Evolutionary conservation across 495 filamentous ascomycete species (phyloP).

Genomic region (Aspergillus carlsbadensis): DNA sequence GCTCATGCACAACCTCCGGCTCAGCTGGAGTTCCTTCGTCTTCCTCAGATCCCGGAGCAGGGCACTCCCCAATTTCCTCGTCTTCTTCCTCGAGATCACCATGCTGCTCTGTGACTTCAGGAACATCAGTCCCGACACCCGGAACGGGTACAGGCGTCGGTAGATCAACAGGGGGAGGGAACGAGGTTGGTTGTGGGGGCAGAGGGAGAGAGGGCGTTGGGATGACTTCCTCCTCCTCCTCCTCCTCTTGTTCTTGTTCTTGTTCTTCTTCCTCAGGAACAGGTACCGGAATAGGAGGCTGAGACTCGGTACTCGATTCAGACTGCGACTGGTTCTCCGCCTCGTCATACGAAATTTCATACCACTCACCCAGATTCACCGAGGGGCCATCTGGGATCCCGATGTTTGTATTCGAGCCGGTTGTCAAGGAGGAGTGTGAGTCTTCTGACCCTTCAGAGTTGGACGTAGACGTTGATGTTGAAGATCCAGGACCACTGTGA

Average conservation of each 20-base stretch:
- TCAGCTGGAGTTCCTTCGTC: conserved; percentile 8
- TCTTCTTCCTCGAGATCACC: background rate
- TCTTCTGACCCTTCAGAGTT: background rate
- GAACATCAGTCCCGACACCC: conserved; percentile 2
- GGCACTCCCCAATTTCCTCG: conserved; percentile 8
- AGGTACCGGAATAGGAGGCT: conserved; percentile 9
- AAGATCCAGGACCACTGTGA: background rate
- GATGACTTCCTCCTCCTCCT: background rate
- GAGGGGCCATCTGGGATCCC: conserved; percentile 36
- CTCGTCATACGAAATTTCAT: conserved; percentile 22
- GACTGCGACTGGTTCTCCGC: conserved; percentile 21
- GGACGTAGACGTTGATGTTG: background rate
- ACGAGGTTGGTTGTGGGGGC: conserved; percentile 16
- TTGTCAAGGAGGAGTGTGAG: conserved; percentile 14
- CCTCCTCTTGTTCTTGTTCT: background rate
- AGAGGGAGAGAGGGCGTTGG: conserved; percentile 15
- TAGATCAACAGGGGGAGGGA: conserved; percentile 19
- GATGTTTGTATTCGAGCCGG: conserved; percentile 22
- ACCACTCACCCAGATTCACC: conserved; percentile 21
- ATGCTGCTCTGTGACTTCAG: background rate
- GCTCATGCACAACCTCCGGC: conserved; percentile 3
- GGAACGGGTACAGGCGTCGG: conserved; percentile 11
- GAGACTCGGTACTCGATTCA: conserved; percentile 12
- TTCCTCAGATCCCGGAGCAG: background rate
- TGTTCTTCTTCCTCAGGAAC: background rate